These are phyloP conservation scores for Zygoascus hellenicus DNA, from an alignment of 1,139 yeast species.

Conservation along the genomic window DNA sequence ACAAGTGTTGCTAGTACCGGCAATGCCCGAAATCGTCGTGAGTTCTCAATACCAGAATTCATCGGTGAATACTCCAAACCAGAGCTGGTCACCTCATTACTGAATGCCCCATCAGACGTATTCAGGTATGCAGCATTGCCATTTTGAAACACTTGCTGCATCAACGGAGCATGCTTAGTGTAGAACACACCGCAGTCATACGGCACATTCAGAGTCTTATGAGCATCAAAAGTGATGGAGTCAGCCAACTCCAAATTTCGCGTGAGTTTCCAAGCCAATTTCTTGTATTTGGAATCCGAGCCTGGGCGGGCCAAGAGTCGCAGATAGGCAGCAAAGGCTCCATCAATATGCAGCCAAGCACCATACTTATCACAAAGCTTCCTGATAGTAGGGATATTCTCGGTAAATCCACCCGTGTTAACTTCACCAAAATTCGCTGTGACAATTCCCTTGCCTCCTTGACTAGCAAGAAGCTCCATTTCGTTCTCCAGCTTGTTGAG, in stretches of 20 bases:
- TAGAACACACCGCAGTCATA: conserved; percentile 28
- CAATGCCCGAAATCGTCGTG: conserved; percentile 26
- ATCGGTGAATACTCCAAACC: conserved; percentile 16
- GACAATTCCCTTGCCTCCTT: conserved; percentile 19
- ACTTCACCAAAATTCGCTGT: conserved; percentile 27
- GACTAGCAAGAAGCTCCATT: conserved; percentile 10
- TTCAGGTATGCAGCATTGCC: conserved; percentile 27
- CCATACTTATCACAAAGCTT: conserved; percentile 24
- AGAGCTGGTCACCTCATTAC: not conserved
- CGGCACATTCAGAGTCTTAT: conserved; percentile 29
- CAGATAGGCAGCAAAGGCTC: conserved; percentile 26
- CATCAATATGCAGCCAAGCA: conserved; percentile 31
- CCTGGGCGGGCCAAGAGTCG: conserved; percentile 17
- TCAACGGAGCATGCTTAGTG: conserved; percentile 15
- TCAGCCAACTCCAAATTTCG: conserved; percentile 26
- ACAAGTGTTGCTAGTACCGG: conserved; percentile 24
- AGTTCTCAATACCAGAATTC: conserved; percentile 27
- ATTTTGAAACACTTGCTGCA: conserved; percentile 23
- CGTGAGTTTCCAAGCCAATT: conserved; percentile 18
- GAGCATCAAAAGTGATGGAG: conserved; percentile 28
- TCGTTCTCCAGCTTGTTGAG: conserved; percentile 16
- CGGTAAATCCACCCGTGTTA: conserved; percentile 26
- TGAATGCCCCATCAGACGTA: not conserved
- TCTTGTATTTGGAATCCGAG: conserved; percentile 10
- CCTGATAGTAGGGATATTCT: conserved; percentile 17